phyloP scores from a whole-genome alignment of 164 flowering plant genomes.

The Hamamelis virginiana region DNA sequence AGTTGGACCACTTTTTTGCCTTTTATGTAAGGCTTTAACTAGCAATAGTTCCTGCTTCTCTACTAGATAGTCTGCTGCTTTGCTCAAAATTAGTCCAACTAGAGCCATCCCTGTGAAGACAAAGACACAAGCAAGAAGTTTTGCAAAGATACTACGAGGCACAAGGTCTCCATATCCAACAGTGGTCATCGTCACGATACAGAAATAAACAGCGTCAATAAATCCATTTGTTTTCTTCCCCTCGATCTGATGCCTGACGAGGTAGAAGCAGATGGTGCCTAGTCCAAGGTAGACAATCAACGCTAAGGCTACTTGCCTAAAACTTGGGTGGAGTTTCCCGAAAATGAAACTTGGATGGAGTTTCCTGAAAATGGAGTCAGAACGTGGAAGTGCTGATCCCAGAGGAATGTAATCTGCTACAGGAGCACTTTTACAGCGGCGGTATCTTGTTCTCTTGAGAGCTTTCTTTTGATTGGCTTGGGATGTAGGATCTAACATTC shows the following conservation, averaged over 20 bases:
- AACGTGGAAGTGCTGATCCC: conserved; percentile 16
- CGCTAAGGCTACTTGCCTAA: conserved; percentile 35
- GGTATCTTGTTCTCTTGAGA: conserved; percentile 33
- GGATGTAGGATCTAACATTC: conserved; percentile 18
- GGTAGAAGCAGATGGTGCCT: conserved; percentile 66
- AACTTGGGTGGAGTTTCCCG: conserved; percentile 40
- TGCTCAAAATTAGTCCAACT: conserved; percentile 56
- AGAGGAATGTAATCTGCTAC: conserved; percentile 19
- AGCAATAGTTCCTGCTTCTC: conserved; percentile 75
- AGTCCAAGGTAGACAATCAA: conserved; percentile 53
- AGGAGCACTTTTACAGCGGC: conserved; percentile 55
- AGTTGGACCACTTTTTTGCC: conserved; percentile 27
- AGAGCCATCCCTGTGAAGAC: conserved; percentile 87
- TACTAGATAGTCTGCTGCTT: conserved; percentile 73
- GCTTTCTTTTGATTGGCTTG: conserved; percentile 9
- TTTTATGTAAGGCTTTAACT: conserved; percentile 50
- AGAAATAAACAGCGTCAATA: conserved; percentile 79
- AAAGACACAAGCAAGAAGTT: conserved; percentile 75
- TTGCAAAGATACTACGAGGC: conserved; percentile 53
- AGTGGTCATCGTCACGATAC: conserved; percentile 92
- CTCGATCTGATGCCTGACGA: conserved; percentile 47
- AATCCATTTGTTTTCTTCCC: conserved; percentile 71
- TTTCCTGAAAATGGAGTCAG: conserved; percentile 29
- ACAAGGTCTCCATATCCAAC: conserved; percentile 96
- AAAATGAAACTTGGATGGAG: conserved; percentile 53